Evolutionary conservation across 1,284 basidiomycete genomes (phyloP), one percentile per base, ranked within the genome.

Genomic region (Cryptococcus maquisensis): DNA sequence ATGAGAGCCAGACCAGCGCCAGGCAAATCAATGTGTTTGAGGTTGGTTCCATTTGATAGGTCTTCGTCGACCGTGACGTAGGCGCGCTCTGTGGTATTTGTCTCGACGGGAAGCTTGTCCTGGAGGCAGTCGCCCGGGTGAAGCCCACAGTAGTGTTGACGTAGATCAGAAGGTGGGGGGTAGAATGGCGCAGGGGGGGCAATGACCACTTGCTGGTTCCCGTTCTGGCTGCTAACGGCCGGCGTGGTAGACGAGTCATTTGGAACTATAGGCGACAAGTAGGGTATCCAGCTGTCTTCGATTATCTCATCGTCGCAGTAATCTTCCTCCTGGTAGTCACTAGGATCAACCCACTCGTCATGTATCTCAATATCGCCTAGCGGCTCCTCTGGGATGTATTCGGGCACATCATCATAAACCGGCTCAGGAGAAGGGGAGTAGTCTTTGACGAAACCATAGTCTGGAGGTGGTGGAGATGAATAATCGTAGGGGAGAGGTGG

Each of bases 1-100:
- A 64, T 13, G 24, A 67, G 21, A 23, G 61, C 59, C 38, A 54
- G 44, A 32, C 50, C 61, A 26, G 55, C 21, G 4, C 63, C 63
- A 10, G 61, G 48, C 28, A 57, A 38, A 43, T 65, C 57, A 6
- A 65, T 47, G 43, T 56, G 55, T 16, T 51, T 56, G 6, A 65
- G 40, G 3, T 37, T 49, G 9, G 53, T 55, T 6, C 43, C 47
- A 24, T 38, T 37, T 3, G 47, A 47, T 9, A 56, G 16, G 42
- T 56, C 46, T n/a, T 43, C 49, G 21, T 49, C 47, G 40, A 59
- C 5, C 23, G 54, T 45, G 3, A 23, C 35, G 38, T 57, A 52
- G 13, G 49, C 37, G 42, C 45, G 47, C 37, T 45, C 35, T 40
- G 52, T 59, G 10, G 36, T 32, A 47, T 56, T 61, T 6, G 10